Conservation (phyloP, 2,329 filamentous ascomycete species). For the Paracoccidioides lutzii region DNA sequence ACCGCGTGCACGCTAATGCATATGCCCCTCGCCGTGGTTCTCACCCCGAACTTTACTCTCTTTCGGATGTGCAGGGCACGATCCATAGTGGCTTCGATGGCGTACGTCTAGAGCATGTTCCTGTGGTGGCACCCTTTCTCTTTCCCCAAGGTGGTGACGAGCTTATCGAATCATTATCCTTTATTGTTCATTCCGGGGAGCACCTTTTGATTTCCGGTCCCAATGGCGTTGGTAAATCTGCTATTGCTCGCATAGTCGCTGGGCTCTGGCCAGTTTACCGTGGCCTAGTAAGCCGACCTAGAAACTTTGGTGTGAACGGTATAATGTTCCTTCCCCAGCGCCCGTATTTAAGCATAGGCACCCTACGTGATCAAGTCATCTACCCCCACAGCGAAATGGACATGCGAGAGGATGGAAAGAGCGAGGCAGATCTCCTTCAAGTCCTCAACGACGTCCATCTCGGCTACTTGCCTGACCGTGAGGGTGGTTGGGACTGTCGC, state of each 20-base stretch:
- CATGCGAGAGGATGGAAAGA: conserved; percentile 69
- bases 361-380: conserved; percentile 90
- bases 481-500: conserved; percentile 90
- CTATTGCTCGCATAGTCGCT: conserved; percentile 74
- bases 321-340: conserved; percentile 98
- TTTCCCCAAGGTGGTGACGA: conserved; percentile 88
- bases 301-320: conserved; percentile 66
- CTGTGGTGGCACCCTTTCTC: conserved; percentile 74
- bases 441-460: conserved; percentile 74
- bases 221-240: conserved; percentile 87
- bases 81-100: conserved; percentile 92
- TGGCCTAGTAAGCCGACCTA: conserved; percentile 77
- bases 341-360: conserved; percentile 83
- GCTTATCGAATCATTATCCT: conserved; percentile 72
- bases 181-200: conserved; percentile 81
- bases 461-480: conserved; percentile 78
- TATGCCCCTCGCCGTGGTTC: conserved; percentile 59
- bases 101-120: conserved; percentile 83
- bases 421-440: conserved; percentile 62
- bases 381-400: conserved; percentile 92
- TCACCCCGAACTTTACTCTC: conserved; percentile 69
- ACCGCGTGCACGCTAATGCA: conserved; percentile 80
- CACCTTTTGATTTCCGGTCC: conserved; percentile 89
- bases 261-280: conserved; percentile 95
- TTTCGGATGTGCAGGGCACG: conserved; percentile 86